Conservation (phyloP, 1,284 basidiomycete genomes). For the Fomitopsis schrenkii region DNA sequence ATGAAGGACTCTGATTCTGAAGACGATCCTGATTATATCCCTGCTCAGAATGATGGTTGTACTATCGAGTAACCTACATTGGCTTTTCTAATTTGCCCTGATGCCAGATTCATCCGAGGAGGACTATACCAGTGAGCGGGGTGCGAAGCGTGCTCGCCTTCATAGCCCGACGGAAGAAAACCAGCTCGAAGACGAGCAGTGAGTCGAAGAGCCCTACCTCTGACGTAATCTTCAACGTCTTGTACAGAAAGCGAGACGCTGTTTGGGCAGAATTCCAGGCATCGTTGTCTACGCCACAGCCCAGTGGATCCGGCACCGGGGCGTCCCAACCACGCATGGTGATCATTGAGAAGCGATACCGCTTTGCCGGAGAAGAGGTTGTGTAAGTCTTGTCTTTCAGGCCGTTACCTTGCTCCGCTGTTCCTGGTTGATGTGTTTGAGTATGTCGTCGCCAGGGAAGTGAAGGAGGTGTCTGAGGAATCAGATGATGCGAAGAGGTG, state of each 20-base stretch:
- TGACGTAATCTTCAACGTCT: background rate
- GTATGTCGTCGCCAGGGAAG: constrained; percentile 44
- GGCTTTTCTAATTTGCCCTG: background rate
- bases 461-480: constrained; percentile 65
- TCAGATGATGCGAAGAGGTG: constrained; percentile 73
- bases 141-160: constrained; percentile 24
- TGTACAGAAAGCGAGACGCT: constrained; percentile 42
- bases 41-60: constrained; percentile 32
- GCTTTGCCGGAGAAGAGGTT: constrained; percentile 76
- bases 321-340: constrained; percentile 33
- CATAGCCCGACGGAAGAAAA: constrained; percentile 24
- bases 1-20: constrained; percentile 49
- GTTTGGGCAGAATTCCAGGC: constrained; percentile 63
- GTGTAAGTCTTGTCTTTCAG: constrained; percentile 26
- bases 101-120: constrained; percentile 28
- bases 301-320: constrained; percentile 8
- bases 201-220: constrained; percentile 6
- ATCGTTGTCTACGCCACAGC: constrained; percentile 30
- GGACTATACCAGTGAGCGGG: constrained; percentile 12
- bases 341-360: constrained; percentile 62
- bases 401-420: constrained; percentile 1
- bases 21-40: constrained; percentile 65
- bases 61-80: background rate
- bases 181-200: constrained; percentile 42
- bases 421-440: constrained; percentile 18